A percentile compares a stretch with the other conserved stretches of the same genome.
phyloP scores from a whole-genome alignment of 805 yeast species.

The Ogataea paraovalis region DNA sequence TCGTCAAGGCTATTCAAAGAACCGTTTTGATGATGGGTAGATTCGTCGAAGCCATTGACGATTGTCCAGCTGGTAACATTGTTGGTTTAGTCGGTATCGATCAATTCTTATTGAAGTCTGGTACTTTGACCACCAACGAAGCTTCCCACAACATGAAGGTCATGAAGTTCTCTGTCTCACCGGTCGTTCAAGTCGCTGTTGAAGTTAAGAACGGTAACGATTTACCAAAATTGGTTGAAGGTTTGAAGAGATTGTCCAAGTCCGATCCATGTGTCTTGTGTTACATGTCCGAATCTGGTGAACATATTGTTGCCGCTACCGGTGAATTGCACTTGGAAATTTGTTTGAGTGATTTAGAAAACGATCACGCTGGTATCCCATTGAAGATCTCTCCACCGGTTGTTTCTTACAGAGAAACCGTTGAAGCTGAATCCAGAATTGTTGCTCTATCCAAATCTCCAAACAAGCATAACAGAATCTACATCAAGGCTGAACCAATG shows the following conservation, averaged over 20 bases:
- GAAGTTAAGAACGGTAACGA: conserved; percentile 99
- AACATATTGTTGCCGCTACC: conserved; percentile 99
- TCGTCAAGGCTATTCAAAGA: conserved; percentile 97
- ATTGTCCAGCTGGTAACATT: conserved; percentile 99
- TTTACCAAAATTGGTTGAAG: conserved; percentile 98
- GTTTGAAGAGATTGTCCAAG: conserved; percentile 99
- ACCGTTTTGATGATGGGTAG: conserved; percentile 99
- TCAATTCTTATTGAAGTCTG: conserved; percentile 98
- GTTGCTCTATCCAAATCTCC: conserved; percentile 98
- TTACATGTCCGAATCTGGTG: conserved; percentile 90
- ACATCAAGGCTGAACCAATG: conserved; percentile 94
- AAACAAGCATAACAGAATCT: conserved; percentile 99
- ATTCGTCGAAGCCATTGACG: conserved; percentile 95
- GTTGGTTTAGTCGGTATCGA: conserved; percentile 99
- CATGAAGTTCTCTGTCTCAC: conserved; percentile 99
- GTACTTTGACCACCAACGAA: conserved; percentile 97
- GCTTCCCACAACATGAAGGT: conserved; percentile 99
- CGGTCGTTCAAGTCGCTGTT: conserved; percentile 99
- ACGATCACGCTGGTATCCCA: conserved; percentile 99
- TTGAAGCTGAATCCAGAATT: conserved; percentile 89
- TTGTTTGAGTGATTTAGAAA: conserved; percentile 91
- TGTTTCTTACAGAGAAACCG: conserved; percentile 98
- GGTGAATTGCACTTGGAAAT: conserved; percentile 99
- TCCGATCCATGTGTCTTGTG: conserved; percentile 98
- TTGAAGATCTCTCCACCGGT: conserved; percentile 96